A percentile compares a stretch with the other conserved stretches of the same genome.
phyloP scores from a whole-genome alignment of 164 flowering plant genomes.

The Akebia trifoliata region DNA sequence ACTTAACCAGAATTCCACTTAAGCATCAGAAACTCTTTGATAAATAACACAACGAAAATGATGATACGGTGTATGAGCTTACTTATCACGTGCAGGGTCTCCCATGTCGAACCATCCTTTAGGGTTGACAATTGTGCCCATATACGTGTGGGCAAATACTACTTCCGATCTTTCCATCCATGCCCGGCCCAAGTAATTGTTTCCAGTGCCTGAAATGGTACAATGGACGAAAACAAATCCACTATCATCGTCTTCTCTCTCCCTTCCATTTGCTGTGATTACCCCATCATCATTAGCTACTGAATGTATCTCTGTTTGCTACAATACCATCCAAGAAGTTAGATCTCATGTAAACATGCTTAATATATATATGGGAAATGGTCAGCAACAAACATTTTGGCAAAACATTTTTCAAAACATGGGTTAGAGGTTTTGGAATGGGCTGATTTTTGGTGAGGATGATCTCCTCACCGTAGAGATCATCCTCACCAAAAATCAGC shows the following conservation, averaged over 20 bases:
- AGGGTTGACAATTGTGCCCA: conserved; percentile 26
- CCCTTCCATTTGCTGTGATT: conserved; percentile 42
- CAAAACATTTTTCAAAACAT: no score
- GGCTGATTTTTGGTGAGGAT: no score
- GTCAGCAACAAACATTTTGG: no score
- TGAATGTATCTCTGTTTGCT: conserved; percentile 31
- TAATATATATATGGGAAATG: no score
- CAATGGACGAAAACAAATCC: conserved; percentile 49
- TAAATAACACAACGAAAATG: no score
- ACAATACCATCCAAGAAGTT: neutral
- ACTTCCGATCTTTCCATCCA: conserved; percentile 40
- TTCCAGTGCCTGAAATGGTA: conserved; percentile 32
- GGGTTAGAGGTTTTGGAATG: no score
- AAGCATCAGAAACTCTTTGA: no score
- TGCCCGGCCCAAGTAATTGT: conserved; percentile 35
- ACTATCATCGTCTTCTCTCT: conserved; percentile 18
- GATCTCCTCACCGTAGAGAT: no score
- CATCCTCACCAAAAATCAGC: no score
- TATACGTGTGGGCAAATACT: conserved; percentile 37
- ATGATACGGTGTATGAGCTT: no score
- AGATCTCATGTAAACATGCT: no score
- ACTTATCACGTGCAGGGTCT: conserved; percentile 19
- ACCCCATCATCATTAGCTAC: conserved; percentile 23
- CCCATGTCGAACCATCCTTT: conserved; percentile 37
- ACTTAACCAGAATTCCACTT: no score